Base-by-base conservation (phyloP, 495 filamentous ascomycete species). In the Xylaria sp. region DNA sequence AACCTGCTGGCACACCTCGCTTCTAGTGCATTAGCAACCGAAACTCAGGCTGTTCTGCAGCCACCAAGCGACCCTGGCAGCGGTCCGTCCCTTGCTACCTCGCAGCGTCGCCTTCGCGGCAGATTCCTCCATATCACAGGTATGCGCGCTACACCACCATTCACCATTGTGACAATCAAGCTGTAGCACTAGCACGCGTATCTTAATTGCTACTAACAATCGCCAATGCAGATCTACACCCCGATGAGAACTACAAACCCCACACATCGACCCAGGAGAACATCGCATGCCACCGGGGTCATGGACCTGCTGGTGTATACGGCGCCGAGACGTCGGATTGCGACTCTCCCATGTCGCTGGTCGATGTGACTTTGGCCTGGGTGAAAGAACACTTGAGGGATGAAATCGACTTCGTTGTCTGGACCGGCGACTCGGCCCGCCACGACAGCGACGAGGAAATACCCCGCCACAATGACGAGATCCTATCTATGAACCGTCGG, bases 121-220 rank as follows among this genome's bases (percentile, higher is more conserved):
- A 88, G 90, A 75, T 99, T 99, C 82, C 84, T 99, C 72, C 96
- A 99, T 81, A 93, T 99, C 63, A 97, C 96, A 79, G 95, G 96
- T 97, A 85, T 53, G 84, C 71, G 37, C 70, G 62, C 68, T 67
- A 57, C 67, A 67, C 53, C 69, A 37, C 72, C 52, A 48, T 9
- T 41, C 55, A 53, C 62, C n/a, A 73, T 53, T 41, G 55, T 67
- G 33, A 21, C 29, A 64, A n/a, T n/a, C n/a, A n/a, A n/a, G n/a
- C n/a, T n/a, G n/a, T n/a, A n/a, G n/a, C n/a, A n/a, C n/a, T 26
- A 57, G 53, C 62, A n/a, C 21, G 21, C 55, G 24, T 41, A 41
- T 40, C 62, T 73, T 59, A 70, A 74, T 61, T 52, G 46, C 41
- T 57, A 44, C 66, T 64, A 70, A 58, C 67, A 55, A n/a, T n/a